Base-by-base conservation (phyloP, 139 green algal genomes). In the Chlorella vulgaris region DNA sequence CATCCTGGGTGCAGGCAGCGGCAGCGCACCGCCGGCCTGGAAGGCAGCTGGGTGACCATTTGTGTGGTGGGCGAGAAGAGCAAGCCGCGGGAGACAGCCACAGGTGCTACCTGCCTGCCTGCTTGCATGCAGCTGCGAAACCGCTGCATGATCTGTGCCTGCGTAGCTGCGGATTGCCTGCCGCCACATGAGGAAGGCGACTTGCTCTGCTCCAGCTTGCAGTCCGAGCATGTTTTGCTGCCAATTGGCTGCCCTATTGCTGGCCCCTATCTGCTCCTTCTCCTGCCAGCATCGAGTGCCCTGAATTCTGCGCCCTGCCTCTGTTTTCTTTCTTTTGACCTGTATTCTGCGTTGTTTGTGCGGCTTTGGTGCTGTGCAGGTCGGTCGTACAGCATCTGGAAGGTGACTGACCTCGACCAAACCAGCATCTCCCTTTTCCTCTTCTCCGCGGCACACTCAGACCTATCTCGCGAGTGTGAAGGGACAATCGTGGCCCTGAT, bases 331-430 rank as follows among this genome's bases (percentile, higher is more conserved):
- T 69, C 4, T 74, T 21, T 33, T 42, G 7, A 8, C 28, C n/a
- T 42, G 26, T 40, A 19, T n/a, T n/a, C n/a, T n/a, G n/a, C n/a
- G n/a, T n/a, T n/a, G n/a, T n/a, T n/a, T n/a, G n/a, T n/a, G n/a
- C n/a, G n/a, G n/a, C n/a, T n/a, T n/a, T n/a, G n/a, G n/a, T n/a
- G n/a, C n/a, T n/a, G n/a, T 40, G 43, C 55, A 70, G 87, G 87
- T 38, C 78, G 67, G 2, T 29, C 63, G 26, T 91, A 83, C 69
- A 81, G 71, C 63, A 86, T 89, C 22, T 91, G 85, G 85, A 82
- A 84, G 28, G 58, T 91, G 19, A 88, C 81, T 4, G 86, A 92
- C 78, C 74, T 92, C 38, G 69, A 88, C 58, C 71, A 87, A 66
- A 50, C 74, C 58, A 28, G 50, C 33, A 38, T 81, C 24, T 68